Evolutionary conservation across 257 asterid species (phyloP).

Genomic region (Cruciata laevipes): DNA sequence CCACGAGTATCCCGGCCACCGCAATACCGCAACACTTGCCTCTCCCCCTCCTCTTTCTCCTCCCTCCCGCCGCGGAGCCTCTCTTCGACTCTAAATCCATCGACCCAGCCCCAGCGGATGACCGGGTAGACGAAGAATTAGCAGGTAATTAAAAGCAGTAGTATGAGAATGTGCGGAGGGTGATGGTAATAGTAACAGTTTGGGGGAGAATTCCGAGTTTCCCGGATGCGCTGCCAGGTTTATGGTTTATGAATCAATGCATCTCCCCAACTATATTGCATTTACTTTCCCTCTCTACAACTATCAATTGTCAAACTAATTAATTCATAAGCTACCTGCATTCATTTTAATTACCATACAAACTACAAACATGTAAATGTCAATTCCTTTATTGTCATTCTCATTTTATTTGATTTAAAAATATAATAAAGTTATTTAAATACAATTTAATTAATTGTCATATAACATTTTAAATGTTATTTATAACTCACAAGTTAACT

Average conservation of each 20-base stretch:
- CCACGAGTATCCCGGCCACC: slow-evolving; percentile 20
- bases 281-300: background rate
- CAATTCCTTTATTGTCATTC: no score
- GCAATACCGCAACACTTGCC: slow-evolving; percentile 30
- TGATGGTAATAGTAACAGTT: background rate
- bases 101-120: background rate
- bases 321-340: no score
- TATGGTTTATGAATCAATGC: background rate
- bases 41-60: slow-evolving; percentile 12
- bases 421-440: no score
- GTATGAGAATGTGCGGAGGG: background rate
- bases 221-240: background rate
- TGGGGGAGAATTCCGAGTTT: background rate
- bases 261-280: background rate
- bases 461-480: no score
- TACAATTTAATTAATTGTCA: no score
- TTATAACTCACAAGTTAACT: no score
- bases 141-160: background rate
- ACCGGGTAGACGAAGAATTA: no score
- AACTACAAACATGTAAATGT: no score
- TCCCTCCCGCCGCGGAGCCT: background rate
- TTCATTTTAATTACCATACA: no score
- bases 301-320: no score
- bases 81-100: slow-evolving; percentile 10
- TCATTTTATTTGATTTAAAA: no score